Evolutionary conservation across 352 stramenopile genomes (phyloP).

Genomic region (Pythium folliculosum): DNA sequence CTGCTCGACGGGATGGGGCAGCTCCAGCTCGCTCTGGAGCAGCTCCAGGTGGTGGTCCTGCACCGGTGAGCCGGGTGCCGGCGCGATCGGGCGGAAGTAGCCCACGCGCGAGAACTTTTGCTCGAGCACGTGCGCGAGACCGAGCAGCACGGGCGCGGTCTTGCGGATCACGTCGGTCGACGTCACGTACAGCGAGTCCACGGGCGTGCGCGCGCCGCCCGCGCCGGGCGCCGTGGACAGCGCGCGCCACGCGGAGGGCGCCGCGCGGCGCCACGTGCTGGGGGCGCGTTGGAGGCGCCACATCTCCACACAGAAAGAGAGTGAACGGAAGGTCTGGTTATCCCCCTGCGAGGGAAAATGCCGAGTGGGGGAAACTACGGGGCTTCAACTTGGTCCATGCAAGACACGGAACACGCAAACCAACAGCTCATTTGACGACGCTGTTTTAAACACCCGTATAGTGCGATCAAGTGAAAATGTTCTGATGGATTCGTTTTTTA

Average conservation of each 20-base stretch:
- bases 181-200: constrained; percentile 68
- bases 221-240: not conserved
- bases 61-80: constrained; percentile 27
- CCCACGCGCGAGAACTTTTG: constrained; percentile 72
- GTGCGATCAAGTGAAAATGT: not conserved
- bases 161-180: constrained; percentile 64
- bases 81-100: constrained; percentile 80
- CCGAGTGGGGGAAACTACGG: too few species aligned
- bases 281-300: not conserved
- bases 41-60: constrained; percentile 72
- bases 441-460: too few species aligned
- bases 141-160: constrained; percentile 71
- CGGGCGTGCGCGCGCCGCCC: constrained; percentile 30
- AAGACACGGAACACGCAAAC: too few species aligned
- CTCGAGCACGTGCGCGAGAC: constrained; percentile 65
- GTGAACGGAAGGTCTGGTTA: too few species aligned
- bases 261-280: not conserved
- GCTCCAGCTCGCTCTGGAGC: constrained; percentile 62
- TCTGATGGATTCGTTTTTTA: not conserved
- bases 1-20: constrained; percentile 40
- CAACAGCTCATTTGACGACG: too few species aligned
- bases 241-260: too few species aligned
- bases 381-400: too few species aligned
- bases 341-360: too few species aligned
- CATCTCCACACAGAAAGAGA: not conserved